These are phyloP conservation scores for Aureobasidium sp. DNA, from an alignment of 2,329 filamentous ascomycete species.

Conservation along the genomic window DNA sequence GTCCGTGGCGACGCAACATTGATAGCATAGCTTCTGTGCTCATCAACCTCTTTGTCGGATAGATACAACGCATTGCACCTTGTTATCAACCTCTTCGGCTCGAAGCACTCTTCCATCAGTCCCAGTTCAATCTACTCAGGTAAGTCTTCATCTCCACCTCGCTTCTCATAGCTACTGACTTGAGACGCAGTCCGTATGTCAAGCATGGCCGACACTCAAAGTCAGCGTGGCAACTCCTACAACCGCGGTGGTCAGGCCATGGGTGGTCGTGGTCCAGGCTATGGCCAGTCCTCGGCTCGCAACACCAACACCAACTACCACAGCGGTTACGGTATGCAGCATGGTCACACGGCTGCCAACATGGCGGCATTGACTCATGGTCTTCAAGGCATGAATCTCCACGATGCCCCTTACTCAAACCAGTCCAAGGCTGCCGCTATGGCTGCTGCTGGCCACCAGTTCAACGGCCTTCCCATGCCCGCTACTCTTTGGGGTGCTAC, in stretches of 20 bases:
- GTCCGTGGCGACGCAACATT: conserved; percentile 25
- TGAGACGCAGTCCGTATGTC: conserved; percentile 23
- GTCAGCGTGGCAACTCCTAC: conserved; percentile 24
- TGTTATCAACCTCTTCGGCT: conserved; percentile 8
- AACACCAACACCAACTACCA: conserved; percentile 26
- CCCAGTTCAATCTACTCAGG: not conserved
- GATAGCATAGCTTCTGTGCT: conserved; percentile 30
- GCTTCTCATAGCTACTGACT: not conserved
- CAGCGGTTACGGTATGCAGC: conserved; percentile 30
- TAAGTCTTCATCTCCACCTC: not conserved
- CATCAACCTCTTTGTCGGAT: conserved; percentile 25
- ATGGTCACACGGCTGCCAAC: conserved; percentile 26
- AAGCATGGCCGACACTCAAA: conserved; percentile 29
- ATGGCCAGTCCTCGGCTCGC: conserved; percentile 24
- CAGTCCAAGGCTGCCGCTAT: conserved; percentile 29
- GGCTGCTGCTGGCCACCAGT: conserved; percentile 24
- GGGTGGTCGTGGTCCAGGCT: conserved; percentile 25
- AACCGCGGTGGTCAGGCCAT: conserved; percentile 17
- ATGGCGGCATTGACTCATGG: conserved; percentile 33
- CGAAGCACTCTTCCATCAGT: not conserved
- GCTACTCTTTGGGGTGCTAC: conserved; percentile 26
- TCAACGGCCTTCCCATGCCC: conserved; percentile 25
- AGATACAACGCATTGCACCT: conserved; percentile 15
- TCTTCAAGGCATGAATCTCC: conserved; percentile 35
- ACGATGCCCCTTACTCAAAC: conserved; percentile 28